phyloP scores from a whole-genome alignment of 306 rosid species.

The Quercus rubra region DNA sequence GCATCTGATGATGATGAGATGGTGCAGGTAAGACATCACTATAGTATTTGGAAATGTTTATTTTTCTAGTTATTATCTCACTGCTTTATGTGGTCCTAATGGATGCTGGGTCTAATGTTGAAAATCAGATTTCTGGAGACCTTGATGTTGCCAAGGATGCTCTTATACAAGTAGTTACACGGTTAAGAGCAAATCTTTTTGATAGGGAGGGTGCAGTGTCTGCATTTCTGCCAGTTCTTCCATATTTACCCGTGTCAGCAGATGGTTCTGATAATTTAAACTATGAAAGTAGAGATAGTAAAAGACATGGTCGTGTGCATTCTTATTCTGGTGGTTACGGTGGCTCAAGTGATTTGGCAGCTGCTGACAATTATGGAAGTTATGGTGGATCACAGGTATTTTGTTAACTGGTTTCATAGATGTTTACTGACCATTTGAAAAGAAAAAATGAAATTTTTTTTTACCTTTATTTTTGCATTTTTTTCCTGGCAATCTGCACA shows the following conservation, averaged over 20 bases:
- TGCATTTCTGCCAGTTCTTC: conserved; percentile 76
- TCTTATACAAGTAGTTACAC: conserved; percentile 84
- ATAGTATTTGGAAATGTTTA: neutral
- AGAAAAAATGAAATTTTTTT: neutral
- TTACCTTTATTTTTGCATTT: neutral
- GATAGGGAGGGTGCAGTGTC: conserved; percentile 91
- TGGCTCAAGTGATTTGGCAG: conserved; percentile 67
- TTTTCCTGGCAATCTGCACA: neutral
- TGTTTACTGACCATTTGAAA: too few relatives aligned
- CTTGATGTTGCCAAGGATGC: conserved; percentile 96
- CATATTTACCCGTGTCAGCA: conserved; percentile 75
- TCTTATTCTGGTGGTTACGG: conserved; percentile 77
- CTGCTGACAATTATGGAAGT: conserved; percentile 67
- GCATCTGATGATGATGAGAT: conserved; percentile 94
- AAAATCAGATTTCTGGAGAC: conserved; percentile 80
- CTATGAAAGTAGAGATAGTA: conserved; percentile 81
- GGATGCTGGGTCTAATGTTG: neutral
- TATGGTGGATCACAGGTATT: conserved; percentile 89
- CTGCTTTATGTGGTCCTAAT: conserved; percentile 11
- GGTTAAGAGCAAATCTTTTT: conserved; percentile 86
- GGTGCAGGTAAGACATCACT: conserved; percentile 76
- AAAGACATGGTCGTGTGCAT: conserved; percentile 87
- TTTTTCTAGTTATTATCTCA: neutral
- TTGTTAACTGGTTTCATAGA: neutral
- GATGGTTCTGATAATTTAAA: conserved; percentile 63